Percentiles rank a stretch among this genome's conserved stretches.
These are phyloP conservation scores for Evernia prunastri DNA, from an alignment of 495 filamentous ascomycete genomes.

Conservation along the genomic window DNA sequence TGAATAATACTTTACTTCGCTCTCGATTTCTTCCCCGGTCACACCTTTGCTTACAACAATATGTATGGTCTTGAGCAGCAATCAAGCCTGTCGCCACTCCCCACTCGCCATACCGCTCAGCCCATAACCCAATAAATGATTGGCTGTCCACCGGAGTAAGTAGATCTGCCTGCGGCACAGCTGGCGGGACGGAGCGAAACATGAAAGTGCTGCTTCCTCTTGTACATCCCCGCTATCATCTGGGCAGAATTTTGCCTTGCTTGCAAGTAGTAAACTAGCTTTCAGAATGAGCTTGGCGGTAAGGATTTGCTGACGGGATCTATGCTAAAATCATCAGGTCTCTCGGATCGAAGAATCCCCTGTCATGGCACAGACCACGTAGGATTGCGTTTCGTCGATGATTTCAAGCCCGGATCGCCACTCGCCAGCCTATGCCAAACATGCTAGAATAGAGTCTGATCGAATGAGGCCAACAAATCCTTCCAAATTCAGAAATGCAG, in stretches of 20 bases:
- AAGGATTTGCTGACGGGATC: background rate
- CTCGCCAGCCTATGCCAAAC: background rate
- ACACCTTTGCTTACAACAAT: background rate
- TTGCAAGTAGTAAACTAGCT: too few species aligned
- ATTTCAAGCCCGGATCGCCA: background rate
- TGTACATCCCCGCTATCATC: background rate
- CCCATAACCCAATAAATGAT: background rate
- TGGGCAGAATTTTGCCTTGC: background rate
- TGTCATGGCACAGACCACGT: background rate
- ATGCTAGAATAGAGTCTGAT: background rate
- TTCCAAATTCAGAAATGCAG: background rate
- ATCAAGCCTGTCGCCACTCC: background rate
- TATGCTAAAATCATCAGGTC: background rate
- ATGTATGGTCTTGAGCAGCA: background rate
- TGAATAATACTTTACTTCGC: background rate
- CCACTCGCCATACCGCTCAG: background rate
- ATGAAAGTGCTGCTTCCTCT: background rate
- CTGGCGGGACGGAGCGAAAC: background rate
- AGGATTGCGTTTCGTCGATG: background rate
- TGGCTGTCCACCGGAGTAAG: background rate
- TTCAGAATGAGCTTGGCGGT: background rate
- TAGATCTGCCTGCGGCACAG: too few species aligned
- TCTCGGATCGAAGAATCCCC: background rate
- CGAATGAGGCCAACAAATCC: background rate
- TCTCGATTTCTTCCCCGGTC: background rate